A percentile compares a stretch with the other conserved stretches of the same genome.
These are phyloP conservation scores for Phytophthora rubi DNA, from an alignment of 352 stramenopile species.

Conservation along the genomic window DNA sequence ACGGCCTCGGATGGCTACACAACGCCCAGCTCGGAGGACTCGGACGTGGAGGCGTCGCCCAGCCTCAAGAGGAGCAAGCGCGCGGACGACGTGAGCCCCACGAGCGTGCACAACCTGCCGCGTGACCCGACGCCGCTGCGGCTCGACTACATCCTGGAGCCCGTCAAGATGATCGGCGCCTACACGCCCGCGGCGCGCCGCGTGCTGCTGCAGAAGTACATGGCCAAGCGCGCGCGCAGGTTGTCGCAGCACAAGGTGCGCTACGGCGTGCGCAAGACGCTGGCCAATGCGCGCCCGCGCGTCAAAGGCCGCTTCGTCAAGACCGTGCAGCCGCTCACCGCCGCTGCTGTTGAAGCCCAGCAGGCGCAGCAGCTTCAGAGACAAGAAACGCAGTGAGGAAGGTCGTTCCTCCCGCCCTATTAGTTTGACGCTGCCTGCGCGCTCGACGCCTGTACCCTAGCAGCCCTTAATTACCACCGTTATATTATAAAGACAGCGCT, in stretches of 20 bases:
- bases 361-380: conserved; percentile 10
- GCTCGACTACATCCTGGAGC: conserved; percentile 44
- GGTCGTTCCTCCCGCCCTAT: not conserved
- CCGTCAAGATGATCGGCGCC: conserved; percentile 70
- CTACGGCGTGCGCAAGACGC: conserved; percentile 83
- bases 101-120: conserved; percentile 59
- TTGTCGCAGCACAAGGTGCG: conserved; percentile 79
- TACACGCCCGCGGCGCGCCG: conserved; percentile 72
- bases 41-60: conserved; percentile 35
- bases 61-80: conserved; percentile 24
- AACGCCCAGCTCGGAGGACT: conserved; percentile 33
- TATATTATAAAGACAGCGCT: conserved; percentile 32
- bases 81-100: conserved; percentile 66
- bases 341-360: conserved; percentile 56
- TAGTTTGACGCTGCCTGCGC: conserved; percentile 14
- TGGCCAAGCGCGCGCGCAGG: conserved; percentile 75
- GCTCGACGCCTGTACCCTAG: conserved; percentile 35
- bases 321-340: conserved; percentile 80
- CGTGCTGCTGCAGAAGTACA: conserved; percentile 79
- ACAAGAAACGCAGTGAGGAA: not conserved
- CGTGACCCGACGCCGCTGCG: conserved; percentile 47
- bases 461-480: conserved; percentile 17
- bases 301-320: conserved; percentile 88
- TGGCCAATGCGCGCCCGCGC: conserved; percentile 76
- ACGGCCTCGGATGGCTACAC: conserved; percentile 22